These are phyloP conservation scores for Coemansia sp. DNA, from an alignment of 192 early-diverging fungal genomes.

Conservation along the genomic window DNA sequence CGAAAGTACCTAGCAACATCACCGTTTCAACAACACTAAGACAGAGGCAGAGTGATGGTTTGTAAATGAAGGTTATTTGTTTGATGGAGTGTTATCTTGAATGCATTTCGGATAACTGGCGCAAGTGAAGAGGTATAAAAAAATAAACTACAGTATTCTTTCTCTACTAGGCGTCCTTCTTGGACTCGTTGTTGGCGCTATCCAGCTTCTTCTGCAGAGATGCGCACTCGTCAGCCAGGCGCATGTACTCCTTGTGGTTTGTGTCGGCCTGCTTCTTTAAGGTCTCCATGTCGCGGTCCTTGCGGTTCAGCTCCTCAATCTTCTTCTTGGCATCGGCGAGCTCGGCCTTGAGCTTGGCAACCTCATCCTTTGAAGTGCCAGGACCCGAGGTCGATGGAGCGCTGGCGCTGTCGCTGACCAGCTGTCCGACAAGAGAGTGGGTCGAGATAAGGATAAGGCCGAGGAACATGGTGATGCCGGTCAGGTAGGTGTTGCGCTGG, in stretches of 20 bases:
- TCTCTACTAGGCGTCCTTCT: constrained; percentile 36
- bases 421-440: constrained; percentile 41
- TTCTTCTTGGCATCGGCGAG: constrained; percentile 41
- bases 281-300: constrained; percentile 45
- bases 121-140: too few relatives aligned
- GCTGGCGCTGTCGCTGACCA: constrained; percentile 14
- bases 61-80: too few relatives aligned
- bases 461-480: constrained; percentile 55
- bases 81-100: too few relatives aligned
- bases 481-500: constrained; percentile 56
- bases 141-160: not conserved
- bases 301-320: constrained; percentile 40
- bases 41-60: too few relatives aligned
- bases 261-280: constrained; percentile 53
- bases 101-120: too few relatives aligned
- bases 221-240: constrained; percentile 46
- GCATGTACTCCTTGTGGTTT: constrained; percentile 51
- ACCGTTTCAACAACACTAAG: not conserved
- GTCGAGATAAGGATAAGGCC: constrained; percentile 50
- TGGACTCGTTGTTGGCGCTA: constrained; percentile 28
- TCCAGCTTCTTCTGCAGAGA: constrained; percentile 33
- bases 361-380: constrained; percentile 23
- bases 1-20: constrained; percentile 9
- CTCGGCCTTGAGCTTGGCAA: constrained; percentile 32
- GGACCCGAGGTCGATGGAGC: constrained; percentile 19